Evolutionary conservation across 2,329 filamentous ascomycete species (phyloP), one percentile per base, ranked within the genome.

Genomic region (Rhinocladiella mackenziei): DNA sequence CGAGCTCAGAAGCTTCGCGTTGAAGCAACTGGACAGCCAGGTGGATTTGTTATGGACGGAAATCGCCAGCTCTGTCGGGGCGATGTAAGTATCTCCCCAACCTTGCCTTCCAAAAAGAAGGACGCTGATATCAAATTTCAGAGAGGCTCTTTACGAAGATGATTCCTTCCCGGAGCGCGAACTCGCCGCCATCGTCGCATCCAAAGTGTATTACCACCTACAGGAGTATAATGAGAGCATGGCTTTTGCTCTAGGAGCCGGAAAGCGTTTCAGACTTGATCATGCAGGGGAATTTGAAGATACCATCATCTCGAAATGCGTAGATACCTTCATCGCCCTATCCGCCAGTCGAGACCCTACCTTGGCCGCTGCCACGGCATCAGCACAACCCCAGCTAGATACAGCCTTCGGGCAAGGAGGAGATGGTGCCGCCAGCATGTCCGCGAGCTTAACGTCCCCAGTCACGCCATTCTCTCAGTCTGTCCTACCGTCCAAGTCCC

Each of bases 181-280:
- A 65, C 83, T 98, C 44, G 92, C 92, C 43, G 92, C 92, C 41
- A 77, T 98, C 37, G 89, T 98, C 42, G 85, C 94, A 31, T 86
- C 92, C 58, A 98, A 98, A 76, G 89, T 97, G 57, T 98, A 97
- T 73, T 98, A 97, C 65, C 92, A 98, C 65, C 81, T 98, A 40
- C 89, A 96, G 70, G 92, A 92, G 66, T 98, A 98, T 74, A 92
- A 96, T 65, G 92, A 98, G 73, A 96, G 91, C 69, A 97, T 98
- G 91, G 86, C 87, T 39, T 97, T 98, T 68, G 92, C 92, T 53
- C 80, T 98, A 33, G 89, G 89, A 47, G 89, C 92, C 17, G 92
- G 92, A 49, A 87, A 96, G 64, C 81, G 95, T 37, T 96, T 98
- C 75, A 87, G 94, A 71, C 79, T 97, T 55, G 86, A 96, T 61